These are phyloP conservation scores for Prototheca cutis DNA, from an alignment of 163 green algal genomes.

Conservation along the genomic window DNA sequence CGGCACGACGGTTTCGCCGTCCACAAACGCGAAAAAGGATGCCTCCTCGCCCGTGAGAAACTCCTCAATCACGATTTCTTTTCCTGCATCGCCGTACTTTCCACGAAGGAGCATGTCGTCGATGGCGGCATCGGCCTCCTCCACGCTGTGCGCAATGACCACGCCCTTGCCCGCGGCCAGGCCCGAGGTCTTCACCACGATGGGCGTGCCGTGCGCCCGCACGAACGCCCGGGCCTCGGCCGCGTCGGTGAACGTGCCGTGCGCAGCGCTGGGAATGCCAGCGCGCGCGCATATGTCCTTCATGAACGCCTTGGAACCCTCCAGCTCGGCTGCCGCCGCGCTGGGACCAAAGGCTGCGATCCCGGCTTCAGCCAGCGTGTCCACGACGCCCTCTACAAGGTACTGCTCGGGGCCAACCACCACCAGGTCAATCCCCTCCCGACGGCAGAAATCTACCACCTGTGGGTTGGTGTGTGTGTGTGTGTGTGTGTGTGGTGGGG, in stretches of 20 bases:
- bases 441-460: constrained; percentile 80
- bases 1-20: constrained; percentile 63
- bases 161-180: constrained; percentile 91
- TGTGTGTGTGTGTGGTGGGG: background rate
- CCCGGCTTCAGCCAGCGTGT: constrained; percentile 57
- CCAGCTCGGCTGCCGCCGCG: constrained; percentile 71
- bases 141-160: constrained; percentile 64
- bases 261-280: constrained; percentile 84
- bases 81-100: constrained; percentile 71
- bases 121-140: constrained; percentile 73
- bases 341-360: constrained; percentile 84
- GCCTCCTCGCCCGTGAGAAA: constrained; percentile 91
- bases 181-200: constrained; percentile 96
- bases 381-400: constrained; percentile 85
- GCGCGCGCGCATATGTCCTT: constrained; percentile 85
- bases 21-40: constrained; percentile 92
- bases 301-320: constrained; percentile 95
- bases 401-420: constrained; percentile 89
- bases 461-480: constrained; percentile 4
- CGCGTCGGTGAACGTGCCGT: constrained; percentile 73
- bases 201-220: constrained; percentile 55
- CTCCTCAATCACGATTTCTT: constrained; percentile 89
- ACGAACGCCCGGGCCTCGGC: constrained; percentile 72
- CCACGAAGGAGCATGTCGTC: constrained; percentile 77
- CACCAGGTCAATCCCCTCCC: constrained; percentile 71